These are phyloP conservation scores for Trichoderma koningiopsis DNA, from an alignment of 2,329 filamentous ascomycete genomes.

Conservation along the genomic window DNA sequence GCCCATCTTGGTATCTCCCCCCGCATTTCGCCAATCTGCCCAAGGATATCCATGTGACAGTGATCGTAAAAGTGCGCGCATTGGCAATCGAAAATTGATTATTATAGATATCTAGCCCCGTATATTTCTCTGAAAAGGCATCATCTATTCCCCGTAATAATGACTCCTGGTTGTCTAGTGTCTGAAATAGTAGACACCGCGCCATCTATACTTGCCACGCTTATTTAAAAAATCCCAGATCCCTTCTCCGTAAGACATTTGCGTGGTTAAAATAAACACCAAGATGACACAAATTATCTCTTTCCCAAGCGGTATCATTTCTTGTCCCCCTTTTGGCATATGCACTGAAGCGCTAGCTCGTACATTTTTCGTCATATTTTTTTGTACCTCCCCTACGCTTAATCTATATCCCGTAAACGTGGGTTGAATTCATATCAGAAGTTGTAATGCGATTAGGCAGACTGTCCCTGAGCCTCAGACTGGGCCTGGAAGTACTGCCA, in stretches of 20 bases:
- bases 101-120: conserved; percentile 25
- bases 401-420: background rate
- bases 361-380: background rate
- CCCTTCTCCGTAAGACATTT: background rate
- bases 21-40: background rate
- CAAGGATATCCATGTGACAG: background rate
- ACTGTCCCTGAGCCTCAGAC: conserved; percentile 44
- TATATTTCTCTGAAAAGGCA: conserved; percentile 15
- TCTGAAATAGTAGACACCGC: conserved; percentile 18
- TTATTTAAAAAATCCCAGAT: conserved; percentile 22
- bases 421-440: background rate
- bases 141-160: conserved; percentile 20
- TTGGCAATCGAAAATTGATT: conserved; percentile 21
- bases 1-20: background rate
- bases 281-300: conserved; percentile 7
- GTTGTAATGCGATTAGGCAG: conserved; percentile 7
- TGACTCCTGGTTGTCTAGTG: conserved; percentile 17
- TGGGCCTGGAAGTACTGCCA: conserved; percentile 80
- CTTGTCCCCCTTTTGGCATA: background rate
- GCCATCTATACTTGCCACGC: conserved; percentile 25
- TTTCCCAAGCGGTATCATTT: conserved; percentile 1
- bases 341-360: background rate
- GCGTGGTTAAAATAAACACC: conserved; percentile 1
- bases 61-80: background rate
- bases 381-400: background rate